Conservation (phyloP, 495 filamentous ascomycete genomes). For the Lindgomyces ingoldianus region DNA sequence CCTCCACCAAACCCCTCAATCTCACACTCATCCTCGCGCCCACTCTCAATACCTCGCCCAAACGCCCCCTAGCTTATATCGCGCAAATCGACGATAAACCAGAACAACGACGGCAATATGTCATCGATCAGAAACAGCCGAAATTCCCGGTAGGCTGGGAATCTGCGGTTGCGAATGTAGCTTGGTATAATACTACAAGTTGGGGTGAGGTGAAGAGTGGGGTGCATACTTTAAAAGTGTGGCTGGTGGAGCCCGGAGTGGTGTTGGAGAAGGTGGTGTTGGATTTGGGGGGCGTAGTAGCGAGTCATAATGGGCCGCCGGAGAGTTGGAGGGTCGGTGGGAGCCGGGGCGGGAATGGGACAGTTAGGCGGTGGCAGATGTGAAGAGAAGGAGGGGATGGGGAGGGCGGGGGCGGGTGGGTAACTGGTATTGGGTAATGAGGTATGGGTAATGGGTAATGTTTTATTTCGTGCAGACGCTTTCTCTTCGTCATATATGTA, state of each 20-base stretch:
- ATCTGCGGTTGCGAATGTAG: constrained; percentile 56
- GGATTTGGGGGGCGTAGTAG: constrained; percentile 65
- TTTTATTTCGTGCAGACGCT: too few species aligned
- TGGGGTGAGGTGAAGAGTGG: constrained; percentile 53
- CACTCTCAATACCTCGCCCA: constrained; percentile 62
- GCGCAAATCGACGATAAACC: constrained; percentile 54
- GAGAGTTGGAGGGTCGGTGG: constrained; percentile 61
- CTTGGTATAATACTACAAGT: constrained; percentile 61
- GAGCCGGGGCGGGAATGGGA: too few species aligned
- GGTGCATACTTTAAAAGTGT: constrained; percentile 60
- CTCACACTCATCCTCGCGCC: constrained; percentile 63
- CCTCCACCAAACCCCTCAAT: constrained; percentile 50
- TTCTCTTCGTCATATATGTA: too few species aligned
- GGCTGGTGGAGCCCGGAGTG: constrained; percentile 63
- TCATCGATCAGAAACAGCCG: constrained; percentile 51
- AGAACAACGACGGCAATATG: constrained; percentile 54
- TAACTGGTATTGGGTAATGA: too few species aligned
- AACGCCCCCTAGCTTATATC: constrained; percentile 60
- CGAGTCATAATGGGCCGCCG: constrained; percentile 68
- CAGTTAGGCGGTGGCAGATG: too few species aligned
- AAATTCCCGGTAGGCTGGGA: constrained; percentile 57
- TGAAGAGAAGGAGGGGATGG: too few species aligned
- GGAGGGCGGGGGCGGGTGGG: too few species aligned
- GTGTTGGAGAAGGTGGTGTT: constrained; percentile 70
- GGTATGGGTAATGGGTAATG: too few species aligned